phyloP scores from a whole-genome alignment of 2,329 filamentous ascomycete species.

The Ceratocystis destructans region DNA sequence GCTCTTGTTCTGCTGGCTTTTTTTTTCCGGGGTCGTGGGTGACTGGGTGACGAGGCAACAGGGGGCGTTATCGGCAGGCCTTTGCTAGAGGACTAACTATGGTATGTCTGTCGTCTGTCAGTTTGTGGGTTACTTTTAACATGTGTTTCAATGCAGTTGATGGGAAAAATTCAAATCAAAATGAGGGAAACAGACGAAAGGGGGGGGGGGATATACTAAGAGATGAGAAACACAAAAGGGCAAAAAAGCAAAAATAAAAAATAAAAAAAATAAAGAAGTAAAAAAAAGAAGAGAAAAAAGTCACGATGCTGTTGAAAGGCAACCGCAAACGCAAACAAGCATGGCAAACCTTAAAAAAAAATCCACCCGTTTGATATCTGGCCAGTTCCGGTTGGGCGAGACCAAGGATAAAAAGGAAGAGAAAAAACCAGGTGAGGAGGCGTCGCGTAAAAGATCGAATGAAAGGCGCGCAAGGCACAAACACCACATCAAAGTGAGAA shows the following conservation, averaged over 20 bases:
- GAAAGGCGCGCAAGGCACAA: conserved; percentile 5
- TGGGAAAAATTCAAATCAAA: not conserved
- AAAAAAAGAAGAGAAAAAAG: not conserved
- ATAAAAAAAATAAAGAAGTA: not conserved
- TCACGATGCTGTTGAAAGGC: not conserved
- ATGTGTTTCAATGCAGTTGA: not conserved
- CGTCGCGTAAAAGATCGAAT: conserved; percentile 10
- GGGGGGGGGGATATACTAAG: not conserved
- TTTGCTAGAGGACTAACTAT: not conserved
- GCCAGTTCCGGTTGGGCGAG: not conserved
- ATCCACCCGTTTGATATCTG: not conserved
- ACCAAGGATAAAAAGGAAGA: not conserved
- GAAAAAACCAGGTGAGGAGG: not conserved
- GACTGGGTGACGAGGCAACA: conserved; percentile 7
- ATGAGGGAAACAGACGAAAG: not conserved
- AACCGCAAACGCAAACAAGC: not conserved
- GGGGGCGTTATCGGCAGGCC: conserved; percentile 9
- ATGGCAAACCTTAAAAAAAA: not conserved
- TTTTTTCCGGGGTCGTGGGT: conserved; percentile 3
- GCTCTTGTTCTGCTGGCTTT: conserved; percentile 2
- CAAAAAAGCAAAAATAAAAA: not conserved
- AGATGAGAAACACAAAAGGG: not conserved
- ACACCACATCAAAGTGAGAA: not conserved
- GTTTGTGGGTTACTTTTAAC: not conserved
- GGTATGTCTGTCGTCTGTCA: not conserved